Percentiles rank a stretch among this genome's conserved stretches.
Conservation (phyloP, 2,329 filamentous ascomycete genomes). For the Chaetothyriales sp. region DNA sequence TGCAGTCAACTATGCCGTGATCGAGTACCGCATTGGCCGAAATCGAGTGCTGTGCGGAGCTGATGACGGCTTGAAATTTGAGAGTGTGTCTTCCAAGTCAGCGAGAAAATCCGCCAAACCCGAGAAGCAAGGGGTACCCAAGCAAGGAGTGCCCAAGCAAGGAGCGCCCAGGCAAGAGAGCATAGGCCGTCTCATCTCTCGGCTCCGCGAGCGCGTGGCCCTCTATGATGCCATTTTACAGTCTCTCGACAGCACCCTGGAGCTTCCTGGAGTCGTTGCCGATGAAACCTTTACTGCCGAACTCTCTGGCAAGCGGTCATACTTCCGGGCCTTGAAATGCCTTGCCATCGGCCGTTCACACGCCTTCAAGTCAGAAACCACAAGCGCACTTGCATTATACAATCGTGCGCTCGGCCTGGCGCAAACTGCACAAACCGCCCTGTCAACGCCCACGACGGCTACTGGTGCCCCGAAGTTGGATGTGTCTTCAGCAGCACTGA, state of each 20-base stretch:
- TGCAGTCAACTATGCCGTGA: constrained; percentile 82
- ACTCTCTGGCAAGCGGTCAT: constrained; percentile 61
- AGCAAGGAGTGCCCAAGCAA: constrained; percentile 40
- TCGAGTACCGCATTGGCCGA: constrained; percentile 86
- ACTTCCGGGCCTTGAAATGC: constrained; percentile 82
- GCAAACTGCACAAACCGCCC: constrained; percentile 34
- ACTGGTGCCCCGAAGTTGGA: constrained; percentile 48
- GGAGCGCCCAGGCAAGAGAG: constrained; percentile 47
- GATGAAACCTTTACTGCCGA: constrained; percentile 62
- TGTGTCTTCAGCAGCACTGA: constrained; percentile 44
- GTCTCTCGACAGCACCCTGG: constrained; percentile 77
- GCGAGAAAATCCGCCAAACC: constrained; percentile 38
- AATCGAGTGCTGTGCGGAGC: constrained; percentile 79
- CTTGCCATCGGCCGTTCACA: constrained; percentile 78
- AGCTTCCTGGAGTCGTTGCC: constrained; percentile 76
- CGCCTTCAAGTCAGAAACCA: constrained; percentile 52
- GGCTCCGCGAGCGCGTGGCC: constrained; percentile 71
- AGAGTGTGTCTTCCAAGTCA: constrained; percentile 31
- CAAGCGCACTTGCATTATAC: constrained; percentile 74
- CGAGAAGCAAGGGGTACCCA: constrained; percentile 28
- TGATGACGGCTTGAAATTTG: constrained; percentile 55
- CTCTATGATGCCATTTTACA: constrained; percentile 84
- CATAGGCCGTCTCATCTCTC: constrained; percentile 58
- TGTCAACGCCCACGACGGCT: constrained; percentile 25
- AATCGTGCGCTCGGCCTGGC: constrained; percentile 53